Base-by-base conservation (phyloP, 257 asterid species). In the Capsicum pubescens region DNA sequence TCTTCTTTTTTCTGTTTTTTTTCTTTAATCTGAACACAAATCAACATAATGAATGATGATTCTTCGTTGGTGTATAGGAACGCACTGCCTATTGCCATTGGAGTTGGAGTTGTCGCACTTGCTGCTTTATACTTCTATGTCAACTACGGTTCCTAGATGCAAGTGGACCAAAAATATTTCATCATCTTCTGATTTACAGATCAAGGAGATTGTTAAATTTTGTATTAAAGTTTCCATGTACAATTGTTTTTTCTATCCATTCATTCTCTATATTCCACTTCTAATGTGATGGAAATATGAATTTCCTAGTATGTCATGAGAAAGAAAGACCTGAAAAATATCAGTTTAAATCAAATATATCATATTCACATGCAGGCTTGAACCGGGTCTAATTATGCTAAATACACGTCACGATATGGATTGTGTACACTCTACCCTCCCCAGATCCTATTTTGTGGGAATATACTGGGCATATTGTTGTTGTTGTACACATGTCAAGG, bases 71-170 rank as follows among this genome's bases (percentile, higher is more conserved):
- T 88, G 92, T 94, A 26, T 26, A 96, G 98, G 88, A 87, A 86
- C 17, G 92, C 93, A 42, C 87, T 96, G 94, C 99, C 99, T 48
- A 86, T 94, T 79, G 99, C 93, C 19, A 46, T 94, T 61, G 97
- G 86, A 48, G 91, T 96, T 79, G 99, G 99, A 88, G 93, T 72
- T 87, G 97, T 86, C 44, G 98, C 95, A 7, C 87, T 94, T 61
- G 87, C 84, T 71, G 98, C 86, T 48, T 80, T 94, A 80, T 96
- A 92, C 86, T 90, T 92, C 86, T 96, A 94, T 84, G 84, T 96
- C 86, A 96, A 96, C 93, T 87, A 66, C 89, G 83, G 90, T 85
- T 82, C 26, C 84, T 90, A 86, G 87, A 84, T 50, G 42, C 11
- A 15, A 82, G 16, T 46, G 70, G 59, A 66, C 57, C 17, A 26